Evolutionary conservation across 495 filamentous ascomycete genomes (phyloP).

Genomic region (Penicillium ucsense): DNA sequence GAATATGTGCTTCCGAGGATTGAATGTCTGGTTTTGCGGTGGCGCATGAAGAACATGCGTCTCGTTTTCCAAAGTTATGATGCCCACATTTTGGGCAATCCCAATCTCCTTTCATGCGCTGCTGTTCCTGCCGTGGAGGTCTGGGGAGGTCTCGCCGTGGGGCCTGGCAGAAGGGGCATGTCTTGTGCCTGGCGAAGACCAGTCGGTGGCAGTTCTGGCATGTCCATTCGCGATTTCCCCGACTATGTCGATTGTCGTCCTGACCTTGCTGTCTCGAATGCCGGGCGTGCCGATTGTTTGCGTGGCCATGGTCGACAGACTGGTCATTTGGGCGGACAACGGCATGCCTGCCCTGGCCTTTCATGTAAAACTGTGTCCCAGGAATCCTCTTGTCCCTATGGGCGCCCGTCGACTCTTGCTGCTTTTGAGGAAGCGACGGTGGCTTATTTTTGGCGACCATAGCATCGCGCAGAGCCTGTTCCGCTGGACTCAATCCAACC

Average conservation of each 20-base stretch:
- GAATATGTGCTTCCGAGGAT: not conserved
- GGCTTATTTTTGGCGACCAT: conserved; percentile 15
- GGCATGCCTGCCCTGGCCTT: not conserved
- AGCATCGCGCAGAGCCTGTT: conserved; percentile 25
- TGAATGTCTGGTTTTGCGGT: not conserved
- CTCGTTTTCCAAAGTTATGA: not conserved
- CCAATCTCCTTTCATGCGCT: conserved; percentile 1
- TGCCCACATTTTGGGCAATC: conserved; percentile 3
- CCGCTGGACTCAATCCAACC: conserved; percentile 22
- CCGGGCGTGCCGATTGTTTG: not conserved
- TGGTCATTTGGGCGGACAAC: not conserved
- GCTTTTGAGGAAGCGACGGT: not conserved
- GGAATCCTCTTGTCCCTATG: not conserved
- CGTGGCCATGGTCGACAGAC: not conserved
- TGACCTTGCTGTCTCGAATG: not conserved
- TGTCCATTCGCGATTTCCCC: conserved; percentile 19
- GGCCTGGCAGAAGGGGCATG: conserved; percentile 24
- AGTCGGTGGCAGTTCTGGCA: conserved; percentile 21
- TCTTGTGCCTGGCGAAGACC: conserved; percentile 14
- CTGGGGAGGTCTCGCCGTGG: conserved; percentile 12
- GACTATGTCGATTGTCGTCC: not conserved
- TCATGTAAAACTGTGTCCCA: not conserved
- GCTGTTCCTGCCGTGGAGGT: not conserved
- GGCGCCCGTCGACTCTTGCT: not conserved
- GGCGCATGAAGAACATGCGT: conserved; percentile 1